Evolutionary conservation across 1,139 yeast species (phyloP).

Genomic region (Taphrina populina): DNA sequence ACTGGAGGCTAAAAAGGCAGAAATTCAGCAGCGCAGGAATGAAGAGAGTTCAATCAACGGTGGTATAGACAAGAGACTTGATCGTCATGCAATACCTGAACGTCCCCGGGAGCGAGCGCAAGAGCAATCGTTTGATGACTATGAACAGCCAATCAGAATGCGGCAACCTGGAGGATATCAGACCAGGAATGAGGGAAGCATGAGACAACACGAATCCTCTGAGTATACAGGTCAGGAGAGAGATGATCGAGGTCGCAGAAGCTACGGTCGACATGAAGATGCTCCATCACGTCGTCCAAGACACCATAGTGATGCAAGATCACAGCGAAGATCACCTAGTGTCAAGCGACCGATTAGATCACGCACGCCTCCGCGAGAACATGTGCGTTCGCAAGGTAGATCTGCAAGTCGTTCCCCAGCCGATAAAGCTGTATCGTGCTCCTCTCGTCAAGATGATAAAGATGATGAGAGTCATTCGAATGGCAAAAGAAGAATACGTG

Average conservation of each 20-base stretch:
- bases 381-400: no score
- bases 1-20: constrained; percentile 39
- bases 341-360: no score
- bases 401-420: no score
- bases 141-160: constrained; percentile 11
- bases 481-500: no score
- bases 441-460: no score
- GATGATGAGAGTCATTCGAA: no score
- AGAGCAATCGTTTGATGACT: constrained; percentile 12
- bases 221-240: neutral
- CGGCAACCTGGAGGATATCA: neutral
- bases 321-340: no score
- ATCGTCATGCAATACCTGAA: neutral
- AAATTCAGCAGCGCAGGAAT: constrained; percentile 34
- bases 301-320: neutral
- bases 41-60: constrained; percentile 4
- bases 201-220: no score
- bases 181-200: no score
- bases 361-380: no score
- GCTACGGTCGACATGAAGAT: neutral
- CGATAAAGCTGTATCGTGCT: no score
- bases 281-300: neutral
- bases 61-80: neutral
- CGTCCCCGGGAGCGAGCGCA: neutral
- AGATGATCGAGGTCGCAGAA: neutral